Evolutionary conservation across 352 stramenopile species (phyloP), one percentile per base, ranked within the genome.

Genomic region (Globisporangium megalacanthum): DNA sequence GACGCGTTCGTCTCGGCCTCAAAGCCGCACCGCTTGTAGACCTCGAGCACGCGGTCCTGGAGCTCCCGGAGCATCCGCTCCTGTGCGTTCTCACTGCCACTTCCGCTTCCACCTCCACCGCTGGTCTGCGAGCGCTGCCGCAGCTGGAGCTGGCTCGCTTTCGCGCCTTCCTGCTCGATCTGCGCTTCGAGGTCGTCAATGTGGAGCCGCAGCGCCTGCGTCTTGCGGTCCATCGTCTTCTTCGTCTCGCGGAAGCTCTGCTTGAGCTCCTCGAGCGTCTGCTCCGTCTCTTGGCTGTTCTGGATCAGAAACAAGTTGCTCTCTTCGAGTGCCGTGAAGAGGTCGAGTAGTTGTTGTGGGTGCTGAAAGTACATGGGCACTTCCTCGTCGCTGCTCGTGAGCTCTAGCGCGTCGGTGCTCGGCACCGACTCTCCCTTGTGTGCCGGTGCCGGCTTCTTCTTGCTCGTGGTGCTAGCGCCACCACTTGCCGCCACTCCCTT

Each of bases 231-330:
- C 86, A 96, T 96, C 13, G 73, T 89, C 49, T 83, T 87, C 68
- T 94, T 92, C 1, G 89, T 96, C 42, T 93, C 81, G n/a, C 81
- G 75, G 66, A 93, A 97, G 68, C 81, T 92, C 59, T 97, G 86
- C 65, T 97, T 97, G 31, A 98, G 85, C 65, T 98, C 93, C 52
- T 98, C 94, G 0, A 98, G 78, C 22, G 89, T 95, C 64, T 97
- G 91, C 70, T 98, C 93, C 0, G 92, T 98, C 61, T 98, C 91
- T 64, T 98, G 91, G 55, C 82, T 96, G 72, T 98, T 98, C 64
- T 98, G 90, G 60, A 98, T 98, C 31, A 98, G 61, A 61, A 98
- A 98, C 48, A 98, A 75, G 56, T 98, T 98, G 72, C 93, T 94
- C 60, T 98, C 89, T 68, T 98, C 95, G 29, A 98, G 65, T 4